These are phyloP conservation scores for Coffea humblotiana DNA, from an alignment of 305 asterid genomes.

Conservation along the genomic window DNA sequence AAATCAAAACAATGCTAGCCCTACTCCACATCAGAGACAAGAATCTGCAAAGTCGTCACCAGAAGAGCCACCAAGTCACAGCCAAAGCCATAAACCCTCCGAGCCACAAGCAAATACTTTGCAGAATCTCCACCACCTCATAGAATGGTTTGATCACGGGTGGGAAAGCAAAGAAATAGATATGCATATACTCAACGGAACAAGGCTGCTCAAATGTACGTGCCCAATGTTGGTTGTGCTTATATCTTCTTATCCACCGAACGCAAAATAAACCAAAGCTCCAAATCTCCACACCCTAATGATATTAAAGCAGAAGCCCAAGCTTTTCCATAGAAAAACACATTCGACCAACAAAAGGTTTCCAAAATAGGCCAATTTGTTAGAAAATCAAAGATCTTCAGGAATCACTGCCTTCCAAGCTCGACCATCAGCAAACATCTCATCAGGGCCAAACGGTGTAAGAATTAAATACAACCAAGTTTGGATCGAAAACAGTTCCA, in stretches of 20 bases:
- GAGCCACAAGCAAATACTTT: conserved; percentile 33
- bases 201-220: conserved; percentile 29
- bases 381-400: conserved; percentile 33
- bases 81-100: conserved; percentile 34
- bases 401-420: conserved; percentile 45
- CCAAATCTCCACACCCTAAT: conserved; percentile 37
- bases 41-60: conserved; percentile 42
- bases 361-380: conserved; percentile 30
- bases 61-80: conserved; percentile 31
- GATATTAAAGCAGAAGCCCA: conserved; percentile 35
- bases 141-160: conserved; percentile 46
- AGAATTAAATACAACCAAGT: conserved; percentile 38
- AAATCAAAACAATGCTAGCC: conserved; percentile 37
- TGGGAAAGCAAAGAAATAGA: conserved; percentile 37
- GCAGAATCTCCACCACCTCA: conserved; percentile 41
- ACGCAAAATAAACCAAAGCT: conserved; percentile 39
- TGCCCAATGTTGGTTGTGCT: conserved; percentile 38
- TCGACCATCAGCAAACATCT: conserved; percentile 47
- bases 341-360: conserved; percentile 34
- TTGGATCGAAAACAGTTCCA: conserved; percentile 43
- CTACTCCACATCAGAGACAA: conserved; percentile 41
- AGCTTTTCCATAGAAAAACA: conserved; percentile 31
- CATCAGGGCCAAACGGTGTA: conserved; percentile 38
- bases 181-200: conserved; percentile 37
- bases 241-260: conserved; percentile 39